These are phyloP conservation scores for Beauveria sp. DNA, from an alignment of 2,329 filamentous ascomycete species.

Conservation along the genomic window DNA sequence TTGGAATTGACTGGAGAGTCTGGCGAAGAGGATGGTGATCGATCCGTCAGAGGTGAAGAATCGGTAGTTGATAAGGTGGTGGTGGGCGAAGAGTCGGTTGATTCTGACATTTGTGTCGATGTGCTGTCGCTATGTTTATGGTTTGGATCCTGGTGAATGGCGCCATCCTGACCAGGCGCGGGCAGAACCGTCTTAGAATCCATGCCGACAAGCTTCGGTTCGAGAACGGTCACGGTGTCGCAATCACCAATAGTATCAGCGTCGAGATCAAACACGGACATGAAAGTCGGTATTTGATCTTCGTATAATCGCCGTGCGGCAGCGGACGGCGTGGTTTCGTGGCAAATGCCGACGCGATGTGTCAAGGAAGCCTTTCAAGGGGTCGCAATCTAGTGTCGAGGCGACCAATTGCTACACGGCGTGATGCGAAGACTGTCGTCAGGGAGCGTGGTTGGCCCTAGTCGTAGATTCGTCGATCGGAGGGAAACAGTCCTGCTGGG, in stretches of 20 bases:
- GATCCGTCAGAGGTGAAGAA: conserved; percentile 81
- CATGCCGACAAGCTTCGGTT: conserved; percentile 44
- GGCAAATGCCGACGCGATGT: conserved; percentile 1
- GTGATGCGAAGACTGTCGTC: neutral
- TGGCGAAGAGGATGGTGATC: conserved; percentile 84
- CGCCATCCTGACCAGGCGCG: conserved; percentile 29
- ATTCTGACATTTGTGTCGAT: conserved; percentile 73
- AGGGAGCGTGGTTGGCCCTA: neutral
- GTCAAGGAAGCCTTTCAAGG: neutral
- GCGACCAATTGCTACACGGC: neutral
- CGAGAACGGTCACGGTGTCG: conserved; percentile 45
- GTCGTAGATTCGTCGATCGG: conserved; percentile 6
- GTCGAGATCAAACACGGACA: conserved; percentile 66
- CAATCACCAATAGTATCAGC: conserved; percentile 45
- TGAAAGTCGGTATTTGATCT: conserved; percentile 67
- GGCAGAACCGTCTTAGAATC: conserved; percentile 32
- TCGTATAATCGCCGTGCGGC: conserved; percentile 55
- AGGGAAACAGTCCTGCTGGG: conserved; percentile 10
- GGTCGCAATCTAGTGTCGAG: neutral
- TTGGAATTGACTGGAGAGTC: conserved; percentile 77
- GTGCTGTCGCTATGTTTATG: conserved; percentile 71
- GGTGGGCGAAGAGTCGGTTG: conserved; percentile 89
- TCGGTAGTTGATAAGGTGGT: conserved; percentile 90
- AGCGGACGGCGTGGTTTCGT: conserved; percentile 51
- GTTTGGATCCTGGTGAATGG: conserved; percentile 38